Evolutionary conservation across 345 rosid genomes (phyloP), one percentile per base, ranked within the genome.

Genomic region (Eucalyptus sideroxylon): DNA sequence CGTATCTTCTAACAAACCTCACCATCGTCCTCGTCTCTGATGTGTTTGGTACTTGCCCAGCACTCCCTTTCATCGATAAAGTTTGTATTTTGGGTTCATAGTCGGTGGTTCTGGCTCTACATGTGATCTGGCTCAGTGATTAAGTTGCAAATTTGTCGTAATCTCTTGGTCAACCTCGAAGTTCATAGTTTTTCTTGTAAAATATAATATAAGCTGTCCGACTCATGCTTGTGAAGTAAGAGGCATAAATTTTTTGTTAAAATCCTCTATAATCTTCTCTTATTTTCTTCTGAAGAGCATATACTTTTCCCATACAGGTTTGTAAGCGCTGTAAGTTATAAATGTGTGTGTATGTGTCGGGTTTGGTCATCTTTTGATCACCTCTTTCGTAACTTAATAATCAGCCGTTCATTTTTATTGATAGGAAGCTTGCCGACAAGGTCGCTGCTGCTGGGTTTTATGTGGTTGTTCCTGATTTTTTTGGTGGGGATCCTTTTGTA

Each of bases 21-120:
- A 95, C 97, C 65, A 81, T 97, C 89, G 89, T 98, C 91, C 95
- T 98, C 77, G 17, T 95, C 59, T 93, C 97, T 87, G 98, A 96
- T 91, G 50, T 89, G 88, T 92, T 90, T 69, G 95, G 96, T 94
- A 89, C 50, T 31, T 87, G 4, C 50, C 85, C 69, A 24, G 81
- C 19, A 34, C 81, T 49, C 27, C 50, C 37, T 56, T 90, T 19
- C 2, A 31, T 31, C 44, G 42, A 69, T 69, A 3, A 34, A 69
- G 81, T 69, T 34, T 16, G 81, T 9, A 34, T 34, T 69, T 69
- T 69, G 81, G 81, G 81, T 69, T 69, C 81, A 16, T 69, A 34
- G 88, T 40, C 88, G 67, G 49, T 89, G 87, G 87, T 90, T 88
- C 82, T 91, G 81, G 81, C 11, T 69, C 12, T 9, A 34, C 37